These are phyloP conservation scores for Globisporangium irregulare DNA, from an alignment of 352 stramenopile species.

Conservation along the genomic window DNA sequence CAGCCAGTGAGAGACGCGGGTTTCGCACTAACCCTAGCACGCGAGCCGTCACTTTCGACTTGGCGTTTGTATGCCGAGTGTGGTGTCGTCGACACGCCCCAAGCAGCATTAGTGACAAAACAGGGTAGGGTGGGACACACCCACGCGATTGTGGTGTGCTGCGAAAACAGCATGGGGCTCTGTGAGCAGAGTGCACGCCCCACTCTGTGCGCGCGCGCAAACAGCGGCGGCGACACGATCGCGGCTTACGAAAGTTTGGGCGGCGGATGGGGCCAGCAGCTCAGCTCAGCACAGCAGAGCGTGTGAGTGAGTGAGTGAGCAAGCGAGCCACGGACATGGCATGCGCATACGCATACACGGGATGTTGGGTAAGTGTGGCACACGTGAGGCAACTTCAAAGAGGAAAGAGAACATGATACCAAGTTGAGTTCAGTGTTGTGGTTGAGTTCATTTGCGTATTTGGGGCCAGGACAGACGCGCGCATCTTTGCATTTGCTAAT, in stretches of 20 bases:
- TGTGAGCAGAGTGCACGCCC: not conserved
- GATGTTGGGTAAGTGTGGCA: not conserved
- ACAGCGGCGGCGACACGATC: not conserved
- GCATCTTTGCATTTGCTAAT: not conserved
- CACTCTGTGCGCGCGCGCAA: not conserved
- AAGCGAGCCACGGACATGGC: not conserved
- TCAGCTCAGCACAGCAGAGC: not conserved
- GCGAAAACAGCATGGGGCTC: not conserved
- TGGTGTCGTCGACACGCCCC: not conserved
- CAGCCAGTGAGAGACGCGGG: constrained; percentile 1
- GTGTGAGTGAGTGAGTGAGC: not conserved
- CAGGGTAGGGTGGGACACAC: not conserved
- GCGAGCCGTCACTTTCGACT: not conserved
- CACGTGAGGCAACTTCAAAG: not conserved
- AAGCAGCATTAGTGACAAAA: constrained; percentile 3
- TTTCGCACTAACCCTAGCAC: not conserved
- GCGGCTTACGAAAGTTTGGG: not conserved
- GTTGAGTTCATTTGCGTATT: not conserved
- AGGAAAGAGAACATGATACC: not conserved
- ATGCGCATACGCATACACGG: not conserved
- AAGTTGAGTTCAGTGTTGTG: not conserved
- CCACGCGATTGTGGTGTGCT: not conserved
- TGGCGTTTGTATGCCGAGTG: constrained; percentile 3
- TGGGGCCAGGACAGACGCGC: not conserved
- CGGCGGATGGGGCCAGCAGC: not conserved